Percentiles rank a stretch among this genome's conserved stretches.
phyloP scores from a whole-genome alignment of 1,284 basidiomycete species.

The Earliella scabrosa region DNA sequence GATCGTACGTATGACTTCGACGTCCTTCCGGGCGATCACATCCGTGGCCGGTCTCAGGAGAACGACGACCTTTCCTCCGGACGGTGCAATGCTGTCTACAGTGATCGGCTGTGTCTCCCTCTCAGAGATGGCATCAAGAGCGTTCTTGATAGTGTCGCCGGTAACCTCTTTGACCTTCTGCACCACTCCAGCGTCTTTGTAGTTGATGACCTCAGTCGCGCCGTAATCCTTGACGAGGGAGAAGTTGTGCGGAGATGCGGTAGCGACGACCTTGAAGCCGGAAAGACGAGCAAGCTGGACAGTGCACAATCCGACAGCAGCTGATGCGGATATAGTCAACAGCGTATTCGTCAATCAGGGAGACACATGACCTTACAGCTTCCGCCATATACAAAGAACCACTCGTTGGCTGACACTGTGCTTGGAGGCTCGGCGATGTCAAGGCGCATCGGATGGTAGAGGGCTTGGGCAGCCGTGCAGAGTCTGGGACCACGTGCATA shows the following conservation, averaged over 20 bases:
- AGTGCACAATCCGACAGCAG: conserved; percentile 45
- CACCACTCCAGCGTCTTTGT: conserved; percentile 27
- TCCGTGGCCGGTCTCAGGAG: conserved; percentile 13
- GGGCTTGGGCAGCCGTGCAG: conserved; percentile 41
- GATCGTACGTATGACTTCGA: background rate
- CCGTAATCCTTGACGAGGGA: conserved; percentile 44
- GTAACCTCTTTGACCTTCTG: conserved; percentile 30
- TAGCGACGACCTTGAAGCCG: conserved; percentile 46
- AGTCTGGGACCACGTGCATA: conserved; percentile 11
- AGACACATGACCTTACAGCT: conserved; percentile 23
- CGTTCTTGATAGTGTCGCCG: conserved; percentile 22
- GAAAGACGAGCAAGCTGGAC: conserved; percentile 46
- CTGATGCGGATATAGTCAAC: conserved; percentile 1
- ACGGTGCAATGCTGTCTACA: conserved; percentile 22
- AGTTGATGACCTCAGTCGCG: conserved; percentile 44
- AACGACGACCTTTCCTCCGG: conserved; percentile 26
- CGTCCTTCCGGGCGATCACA: conserved; percentile 12
- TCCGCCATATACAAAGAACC: conserved; percentile 37
- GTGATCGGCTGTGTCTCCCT: conserved; percentile 21
- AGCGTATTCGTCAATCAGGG: too few relatives aligned
- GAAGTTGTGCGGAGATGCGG: conserved; percentile 43
- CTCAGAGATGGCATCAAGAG: conserved; percentile 28
- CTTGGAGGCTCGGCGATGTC: conserved; percentile 29
- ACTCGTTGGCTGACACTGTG: conserved; percentile 20
- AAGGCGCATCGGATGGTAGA: conserved; percentile 33